phyloP scores from a whole-genome alignment of 148 eudicot species.

The Beta vulgaris region DNA sequence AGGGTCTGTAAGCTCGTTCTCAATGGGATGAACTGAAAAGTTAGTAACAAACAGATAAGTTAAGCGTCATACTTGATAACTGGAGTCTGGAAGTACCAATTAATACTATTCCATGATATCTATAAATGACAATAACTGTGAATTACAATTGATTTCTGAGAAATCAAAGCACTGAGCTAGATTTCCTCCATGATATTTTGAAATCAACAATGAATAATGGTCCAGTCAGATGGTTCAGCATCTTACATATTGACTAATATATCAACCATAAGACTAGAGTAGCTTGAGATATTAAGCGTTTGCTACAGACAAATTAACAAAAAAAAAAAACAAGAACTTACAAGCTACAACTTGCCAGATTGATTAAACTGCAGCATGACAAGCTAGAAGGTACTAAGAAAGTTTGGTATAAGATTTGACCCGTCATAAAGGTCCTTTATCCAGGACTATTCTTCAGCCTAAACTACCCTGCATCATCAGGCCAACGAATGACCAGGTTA shows the following conservation, averaged over 20 bases:
- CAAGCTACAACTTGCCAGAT: neutral
- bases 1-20: constrained; percentile 69
- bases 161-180: neutral
- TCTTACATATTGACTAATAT: neutral
- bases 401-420: neutral
- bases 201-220: neutral
- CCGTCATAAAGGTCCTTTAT: too few relatives aligned
- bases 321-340: neutral
- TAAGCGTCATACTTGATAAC: neutral
- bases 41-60: neutral
- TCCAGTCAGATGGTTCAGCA: neutral
- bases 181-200: neutral
- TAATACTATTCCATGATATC: neutral
- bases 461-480: neutral
- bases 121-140: neutral
- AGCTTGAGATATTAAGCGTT: neutral
- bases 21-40: constrained; percentile 75
- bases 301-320: neutral
- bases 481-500: neutral
- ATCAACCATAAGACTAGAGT: neutral
- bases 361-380: neutral
- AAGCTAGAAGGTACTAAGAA: neutral
- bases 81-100: neutral
- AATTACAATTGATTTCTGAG: neutral
- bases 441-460: too few relatives aligned